These are phyloP conservation scores for Moesziomyces sp. DNA, from an alignment of 1,284 basidiomycete genomes.

Conservation along the genomic window DNA sequence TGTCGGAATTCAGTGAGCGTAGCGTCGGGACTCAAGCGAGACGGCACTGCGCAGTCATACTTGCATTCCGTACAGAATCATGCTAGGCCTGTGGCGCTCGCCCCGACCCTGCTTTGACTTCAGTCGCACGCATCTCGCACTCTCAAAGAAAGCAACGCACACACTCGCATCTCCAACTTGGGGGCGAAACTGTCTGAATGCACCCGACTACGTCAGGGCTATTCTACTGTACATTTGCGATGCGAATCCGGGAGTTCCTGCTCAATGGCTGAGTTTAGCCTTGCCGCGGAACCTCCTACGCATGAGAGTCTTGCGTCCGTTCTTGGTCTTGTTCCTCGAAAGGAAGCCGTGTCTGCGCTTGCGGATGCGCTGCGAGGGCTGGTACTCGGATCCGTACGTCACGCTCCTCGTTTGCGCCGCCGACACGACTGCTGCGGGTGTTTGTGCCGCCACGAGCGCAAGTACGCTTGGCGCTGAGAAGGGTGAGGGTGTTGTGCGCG, in stretches of 20 bases:
- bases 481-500: neutral
- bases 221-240: too few relatives aligned
- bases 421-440: neutral
- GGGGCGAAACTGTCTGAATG: too few relatives aligned
- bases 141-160: too few relatives aligned
- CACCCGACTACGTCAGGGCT: too few relatives aligned
- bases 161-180: too few relatives aligned
- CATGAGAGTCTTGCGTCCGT: slow-evolving; percentile 76
- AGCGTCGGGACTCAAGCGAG: too few relatives aligned
- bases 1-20: too few relatives aligned
- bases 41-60: too few relatives aligned
- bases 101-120: too few relatives aligned
- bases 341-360: slow-evolving; percentile 91
- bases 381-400: slow-evolving; percentile 79
- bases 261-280: slow-evolving; percentile 44
- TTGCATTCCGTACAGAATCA: too few relatives aligned
- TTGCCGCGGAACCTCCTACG: slow-evolving; percentile 49
- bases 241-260: neutral
- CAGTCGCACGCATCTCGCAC: too few relatives aligned
- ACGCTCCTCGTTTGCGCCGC: slow-evolving; percentile 16
- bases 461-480: neutral
- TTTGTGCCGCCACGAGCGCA: neutral
- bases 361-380: slow-evolving; percentile 85
- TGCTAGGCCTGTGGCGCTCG: too few relatives aligned
- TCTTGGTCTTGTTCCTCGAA: slow-evolving; percentile 74